These are phyloP conservation scores for Pilobolus umbonatus DNA, from an alignment of 192 early-diverging fungal species.

Conservation along the genomic window DNA sequence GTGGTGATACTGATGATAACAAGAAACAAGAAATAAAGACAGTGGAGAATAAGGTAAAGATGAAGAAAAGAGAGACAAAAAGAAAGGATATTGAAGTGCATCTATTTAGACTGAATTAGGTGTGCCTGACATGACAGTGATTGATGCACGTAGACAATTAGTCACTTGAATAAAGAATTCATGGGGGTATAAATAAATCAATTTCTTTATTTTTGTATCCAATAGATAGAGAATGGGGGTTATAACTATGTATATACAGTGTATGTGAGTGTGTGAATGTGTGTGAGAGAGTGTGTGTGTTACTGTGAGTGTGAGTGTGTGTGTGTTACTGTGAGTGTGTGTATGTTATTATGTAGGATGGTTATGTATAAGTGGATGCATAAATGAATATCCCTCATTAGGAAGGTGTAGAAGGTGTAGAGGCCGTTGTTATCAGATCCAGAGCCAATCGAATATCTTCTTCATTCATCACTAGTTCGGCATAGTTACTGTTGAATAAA, in stretches of 20 bases:
- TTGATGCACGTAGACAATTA: constrained; percentile 16
- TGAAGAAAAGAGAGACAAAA: neutral
- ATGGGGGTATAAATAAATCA: constrained; percentile 2
- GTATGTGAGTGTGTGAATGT: too few species aligned
- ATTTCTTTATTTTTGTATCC: neutral
- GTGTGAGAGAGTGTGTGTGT: neutral
- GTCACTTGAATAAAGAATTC: neutral
- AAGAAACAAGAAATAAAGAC: neutral
- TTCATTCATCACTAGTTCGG: constrained; percentile 11
- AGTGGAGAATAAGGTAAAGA: constrained; percentile 9
- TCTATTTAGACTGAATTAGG: constrained; percentile 52
- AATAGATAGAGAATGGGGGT: neutral
- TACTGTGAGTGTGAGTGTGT: too few species aligned
- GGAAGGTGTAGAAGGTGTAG: neutral
- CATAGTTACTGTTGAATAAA: constrained; percentile 1
- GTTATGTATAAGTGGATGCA: neutral
- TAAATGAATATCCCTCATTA: neutral
- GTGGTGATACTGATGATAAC: constrained; percentile 17
- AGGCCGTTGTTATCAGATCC: constrained; percentile 12
- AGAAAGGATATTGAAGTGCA: too few species aligned
- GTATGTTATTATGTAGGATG: too few species aligned
- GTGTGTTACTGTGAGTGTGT: too few species aligned
- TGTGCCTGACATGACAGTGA: constrained; percentile 50
- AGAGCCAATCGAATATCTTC: constrained; percentile 19
- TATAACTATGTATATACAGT: neutral